Evolutionary conservation across 768 basidiomycete genomes (phyloP), one percentile per base, ranked within the genome.

Genomic region (Pulveroboletus sp.): DNA sequence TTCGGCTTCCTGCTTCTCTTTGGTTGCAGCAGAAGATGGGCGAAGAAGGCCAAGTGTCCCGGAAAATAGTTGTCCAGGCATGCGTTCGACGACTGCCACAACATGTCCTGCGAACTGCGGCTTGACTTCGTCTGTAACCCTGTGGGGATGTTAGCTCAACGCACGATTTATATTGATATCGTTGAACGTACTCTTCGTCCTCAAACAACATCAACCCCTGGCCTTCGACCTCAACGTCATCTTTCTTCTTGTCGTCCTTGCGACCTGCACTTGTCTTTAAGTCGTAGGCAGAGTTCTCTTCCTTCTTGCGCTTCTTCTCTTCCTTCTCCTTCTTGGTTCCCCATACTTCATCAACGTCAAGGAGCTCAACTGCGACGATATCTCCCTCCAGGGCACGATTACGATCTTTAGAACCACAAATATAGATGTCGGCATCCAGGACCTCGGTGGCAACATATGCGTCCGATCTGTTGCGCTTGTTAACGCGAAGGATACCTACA

Each of bases 291-390:
- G 93, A 86, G 65, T 94, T 96, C 73, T 98, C 96, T 73, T 98
- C 96, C 80, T 99, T 99, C 75, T 98, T 98, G 63, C 95, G 80
- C 76, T 99, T 98, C 85, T 99, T 99, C 76, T 98, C 96, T 69
- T 98, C 96, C 73, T 99, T 99, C 74, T 99, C 96, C 73, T 99
- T 99, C 79, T 99, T 99, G 6, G 96, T 96, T 9, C 89, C 87
- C 91, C 91, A 91, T 13, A 96, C 94, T 70, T 97, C 94, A 61
- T 97, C 93, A 22, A 98, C 95, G 60, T 99, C 96, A 47, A 99
- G 78, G 38, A 99, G 80, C 69, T 99, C 96, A 20, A 99, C 91
- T 19, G 95, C 96, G 50, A 99, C 93, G 49, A 98, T 95, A 64
- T 99, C 96, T 22, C 96, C 96, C 68, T 99, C 96, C 31, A 99